Evolutionary conservation across 2,329 filamentous ascomycete genomes (phyloP), one percentile per base, ranked within the genome.

Genomic region (Aspergillus sclerotialis): DNA sequence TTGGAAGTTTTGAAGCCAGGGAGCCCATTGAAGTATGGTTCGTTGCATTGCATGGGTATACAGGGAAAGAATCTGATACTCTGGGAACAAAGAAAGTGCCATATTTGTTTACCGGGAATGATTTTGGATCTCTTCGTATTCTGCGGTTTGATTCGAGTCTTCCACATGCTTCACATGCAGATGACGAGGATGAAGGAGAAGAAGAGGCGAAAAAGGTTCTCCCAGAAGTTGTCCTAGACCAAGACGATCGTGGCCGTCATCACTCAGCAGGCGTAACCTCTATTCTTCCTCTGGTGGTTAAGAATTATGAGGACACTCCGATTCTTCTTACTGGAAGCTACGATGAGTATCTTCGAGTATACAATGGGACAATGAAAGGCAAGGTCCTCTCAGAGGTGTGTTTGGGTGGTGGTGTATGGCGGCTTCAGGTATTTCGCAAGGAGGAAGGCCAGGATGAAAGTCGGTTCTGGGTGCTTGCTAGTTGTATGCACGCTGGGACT

Each of bases 401-500:
- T 33, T 70, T 96, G 0, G 76, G 70, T 2, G 88, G 84, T 15
- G 89, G 89, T 1, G 90, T 96, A 2, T 98, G 92, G 88, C 72
- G 90, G 37, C 56, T 96, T 35, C 84, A 84, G 53, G 48, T 83
- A 25, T 61, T 59, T 5, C 28, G 39, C 11, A 36, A 42, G 12
- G 39, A 37, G 11, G 29, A 30, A 30, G 17, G 17, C 24, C 2
- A 9, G 21, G 3, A 42, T 9, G 33, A 40, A 10, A 41, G 44
- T 6, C 58, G 48, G 12, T 68, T 67, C 30, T 56, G 70, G 28
- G 63, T 93, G n/a, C 66, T 95, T 26, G 89, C 82, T 11, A 94
- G 87, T 29, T 95, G 92, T 54, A 96, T 96, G 90, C 84, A 95
- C 65, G 86, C 84, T 2, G 92, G 92, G 1, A 72, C 78, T 7